Evolutionary conservation across 2,329 filamentous ascomycete species (phyloP), one percentile per base, ranked within the genome.

Genomic region (Hypoxylon sp.): DNA sequence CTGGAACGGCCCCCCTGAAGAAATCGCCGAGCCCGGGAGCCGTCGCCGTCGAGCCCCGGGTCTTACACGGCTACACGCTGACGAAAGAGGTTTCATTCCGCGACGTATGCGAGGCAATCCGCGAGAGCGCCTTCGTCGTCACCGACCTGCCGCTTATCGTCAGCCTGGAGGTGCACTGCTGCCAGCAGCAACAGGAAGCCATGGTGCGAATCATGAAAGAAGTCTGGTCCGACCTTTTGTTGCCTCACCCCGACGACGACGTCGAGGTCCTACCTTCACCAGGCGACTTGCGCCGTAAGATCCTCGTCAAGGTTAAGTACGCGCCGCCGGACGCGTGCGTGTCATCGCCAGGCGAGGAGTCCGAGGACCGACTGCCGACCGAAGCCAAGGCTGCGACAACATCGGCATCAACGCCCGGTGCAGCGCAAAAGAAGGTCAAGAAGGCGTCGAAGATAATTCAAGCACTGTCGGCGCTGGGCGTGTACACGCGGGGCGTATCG

Each of bases 171-270:
- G 92, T 98, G 0, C 95, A 98, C 79, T 93, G 93, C 67, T 84
- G 83, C 65, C 79, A 87, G 0, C 85, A 90, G 59, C 95, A 99
- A 78, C 95, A 99, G 76, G 86, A 91, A 68, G 85, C 90, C 60
- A 97, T 98, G 92, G 93, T 97, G 4, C 85, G 91, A 64, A 97
- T 98, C 72, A 97, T 99, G 88, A 85, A 89, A 65, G 87, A 96
- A 64, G 87, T 87, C 24, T 99, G 93, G 92, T 83, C 83, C n/a
- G 89, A 84, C 0, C 82, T 89, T 61, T 81, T 98, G 7, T 81
- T 97, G 1, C 83, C 89, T 1, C 75, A 79, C 20, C 81, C 79
- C 53, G 85, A 74, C 6, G 73, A 76, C 17, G 80, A 87, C 0
- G 77, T 80, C 10, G 76, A 78, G 13, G 71, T 75, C 5, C 84